Percentiles rank a stretch among this genome's conserved stretches.
Conservation (phyloP, 2,329 filamentous ascomycete species). For the Thyridium curvatum region DNA sequence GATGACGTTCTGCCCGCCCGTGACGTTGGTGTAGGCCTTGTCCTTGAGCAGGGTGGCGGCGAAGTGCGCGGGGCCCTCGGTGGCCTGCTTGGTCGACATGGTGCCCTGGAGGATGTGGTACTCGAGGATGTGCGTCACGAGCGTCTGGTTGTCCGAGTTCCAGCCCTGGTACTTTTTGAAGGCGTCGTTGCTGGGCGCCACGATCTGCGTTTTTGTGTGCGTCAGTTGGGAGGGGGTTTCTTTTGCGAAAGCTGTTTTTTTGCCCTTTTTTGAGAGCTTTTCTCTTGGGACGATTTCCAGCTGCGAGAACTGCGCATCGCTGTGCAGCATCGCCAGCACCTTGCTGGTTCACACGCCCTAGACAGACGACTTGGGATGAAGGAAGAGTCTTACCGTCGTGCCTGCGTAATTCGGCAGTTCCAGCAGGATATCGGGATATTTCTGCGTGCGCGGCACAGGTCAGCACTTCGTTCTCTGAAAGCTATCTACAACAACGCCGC, state of each 20-base stretch:
- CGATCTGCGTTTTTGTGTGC: conserved; percentile 33
- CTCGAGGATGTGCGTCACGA: conserved; percentile 44
- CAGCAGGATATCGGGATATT: conserved; percentile 38
- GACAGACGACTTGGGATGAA: too few relatives aligned
- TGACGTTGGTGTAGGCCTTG: conserved; percentile 38
- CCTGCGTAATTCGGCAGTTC: conserved; percentile 35
- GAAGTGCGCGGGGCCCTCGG: conserved; percentile 28
- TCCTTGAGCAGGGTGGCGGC: conserved; percentile 35
- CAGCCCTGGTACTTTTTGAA: conserved; percentile 49
- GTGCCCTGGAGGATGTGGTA: conserved; percentile 56
- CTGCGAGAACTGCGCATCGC: not conserved
- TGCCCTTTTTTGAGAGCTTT: too few relatives aligned
- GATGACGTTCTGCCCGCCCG: conserved; percentile 40
- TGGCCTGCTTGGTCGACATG: conserved; percentile 31
- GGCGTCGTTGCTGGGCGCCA: conserved; percentile 51
- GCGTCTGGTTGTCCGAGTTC: conserved; percentile 33
- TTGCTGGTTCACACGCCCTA: too few relatives aligned
- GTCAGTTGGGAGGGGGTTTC: too few relatives aligned
- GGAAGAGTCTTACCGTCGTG: conserved; percentile 13
- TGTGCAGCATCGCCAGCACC: too few relatives aligned
- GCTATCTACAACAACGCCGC: too few relatives aligned
- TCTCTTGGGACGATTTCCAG: too few relatives aligned
- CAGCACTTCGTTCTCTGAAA: conserved; percentile 3
- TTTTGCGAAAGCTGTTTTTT: too few relatives aligned
- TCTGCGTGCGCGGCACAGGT: conserved; percentile 21